Conservation (phyloP, 1,284 basidiomycete genomes). For the Ustilago cynodontis region DNA sequence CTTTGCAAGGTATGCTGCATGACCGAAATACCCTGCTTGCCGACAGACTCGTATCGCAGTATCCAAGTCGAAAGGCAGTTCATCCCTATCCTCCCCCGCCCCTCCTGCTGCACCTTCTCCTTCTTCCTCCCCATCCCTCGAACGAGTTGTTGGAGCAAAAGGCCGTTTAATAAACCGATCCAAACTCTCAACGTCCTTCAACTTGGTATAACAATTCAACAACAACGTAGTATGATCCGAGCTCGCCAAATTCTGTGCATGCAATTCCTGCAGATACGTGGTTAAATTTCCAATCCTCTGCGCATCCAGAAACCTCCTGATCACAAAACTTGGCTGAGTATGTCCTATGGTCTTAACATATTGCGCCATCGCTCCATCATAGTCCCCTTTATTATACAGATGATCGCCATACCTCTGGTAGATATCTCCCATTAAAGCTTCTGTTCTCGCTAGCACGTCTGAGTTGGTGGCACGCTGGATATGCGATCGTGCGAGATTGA, state of each 20-base stretch:
- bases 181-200: conserved; percentile 87
- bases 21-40: conserved; percentile 94
- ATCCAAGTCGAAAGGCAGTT: conserved; percentile 93
- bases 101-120: conserved; percentile 68
- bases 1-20: conserved; percentile 92
- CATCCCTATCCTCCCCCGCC: conserved; percentile 72
- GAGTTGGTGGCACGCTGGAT: conserved; percentile 42
- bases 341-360: conserved; percentile 90
- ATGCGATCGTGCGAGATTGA: conserved; percentile 59
- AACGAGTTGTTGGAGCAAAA: conserved; percentile 14
- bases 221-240: conserved; percentile 93
- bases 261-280: conserved; percentile 94
- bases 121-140: conserved; percentile 12
- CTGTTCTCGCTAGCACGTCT: conserved; percentile 42
- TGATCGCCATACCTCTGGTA: conserved; percentile 85
- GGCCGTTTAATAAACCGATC: conserved; percentile 86
- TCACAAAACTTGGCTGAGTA: conserved; percentile 93
- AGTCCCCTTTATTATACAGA: conserved; percentile 89
- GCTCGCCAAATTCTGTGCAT: conserved; percentile 88
- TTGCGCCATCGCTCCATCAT: conserved; percentile 91
- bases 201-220: conserved; percentile 87
- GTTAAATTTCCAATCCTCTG: conserved; percentile 95
- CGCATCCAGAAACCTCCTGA: conserved; percentile 95
- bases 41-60: conserved; percentile 96
- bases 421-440: conserved; percentile 64